A percentile compares a stretch with the other conserved stretches of the same genome.
phyloP scores from a whole-genome alignment of 768 basidiomycete species.

The Pleurotus citrinopileatus region DNA sequence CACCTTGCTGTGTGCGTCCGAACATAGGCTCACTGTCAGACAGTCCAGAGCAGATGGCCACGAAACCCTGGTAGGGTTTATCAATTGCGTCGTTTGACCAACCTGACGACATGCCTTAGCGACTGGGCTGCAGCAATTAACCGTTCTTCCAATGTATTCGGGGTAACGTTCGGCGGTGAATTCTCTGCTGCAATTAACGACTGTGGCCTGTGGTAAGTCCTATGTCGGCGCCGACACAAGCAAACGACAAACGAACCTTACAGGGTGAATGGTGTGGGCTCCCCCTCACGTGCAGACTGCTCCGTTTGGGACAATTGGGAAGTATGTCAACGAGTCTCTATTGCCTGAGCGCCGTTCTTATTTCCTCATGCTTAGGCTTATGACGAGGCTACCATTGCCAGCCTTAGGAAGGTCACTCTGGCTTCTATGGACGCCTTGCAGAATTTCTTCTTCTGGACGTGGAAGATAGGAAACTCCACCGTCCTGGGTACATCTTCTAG shows the following conservation, averaged over 20 bases:
- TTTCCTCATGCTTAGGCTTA: constrained; percentile 39
- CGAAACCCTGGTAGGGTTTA: constrained; percentile 39
- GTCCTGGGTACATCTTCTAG: constrained; percentile 60
- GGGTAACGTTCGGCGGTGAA: constrained; percentile 80
- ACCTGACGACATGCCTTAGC: constrained; percentile 24
- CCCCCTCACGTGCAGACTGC: constrained; percentile 34
- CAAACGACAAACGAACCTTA: background rate
- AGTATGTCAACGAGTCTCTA: constrained; percentile 24
- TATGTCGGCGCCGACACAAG: constrained; percentile 1
- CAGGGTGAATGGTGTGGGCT: constrained; percentile 47
- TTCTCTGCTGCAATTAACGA: constrained; percentile 79
- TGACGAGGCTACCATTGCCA: constrained; percentile 51
- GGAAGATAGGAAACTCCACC: constrained; percentile 90
- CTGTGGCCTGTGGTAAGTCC: constrained; percentile 59
- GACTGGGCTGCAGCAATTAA: constrained; percentile 49
- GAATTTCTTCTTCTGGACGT: constrained; percentile 97
- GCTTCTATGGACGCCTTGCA: constrained; percentile 88
- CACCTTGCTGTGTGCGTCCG: constrained; percentile 7
- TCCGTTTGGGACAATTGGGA: constrained; percentile 41
- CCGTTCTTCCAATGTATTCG: constrained; percentile 68
- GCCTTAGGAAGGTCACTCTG: constrained; percentile 63
- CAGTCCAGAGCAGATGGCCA: constrained; percentile 38
- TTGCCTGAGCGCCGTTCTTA: constrained; percentile 6
- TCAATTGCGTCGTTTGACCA: constrained; percentile 19
- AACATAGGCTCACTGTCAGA: constrained; percentile 13